Evolutionary conservation across 257 asterid genomes (phyloP).

Genomic region (Plantago ovata): DNA sequence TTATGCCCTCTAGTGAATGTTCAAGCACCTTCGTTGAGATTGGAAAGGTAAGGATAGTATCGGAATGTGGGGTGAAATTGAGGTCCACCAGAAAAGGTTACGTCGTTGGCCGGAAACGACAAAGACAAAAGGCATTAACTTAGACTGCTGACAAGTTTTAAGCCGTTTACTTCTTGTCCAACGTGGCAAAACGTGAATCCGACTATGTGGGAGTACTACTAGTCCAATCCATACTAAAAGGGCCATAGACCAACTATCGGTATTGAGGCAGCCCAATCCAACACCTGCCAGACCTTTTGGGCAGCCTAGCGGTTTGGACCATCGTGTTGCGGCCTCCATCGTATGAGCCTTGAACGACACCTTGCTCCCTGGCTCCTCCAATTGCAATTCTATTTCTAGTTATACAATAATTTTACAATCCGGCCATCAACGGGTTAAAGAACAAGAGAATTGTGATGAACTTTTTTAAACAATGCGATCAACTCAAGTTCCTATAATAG

Average conservation of each 20-base stretch:
- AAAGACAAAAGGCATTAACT: background rate
- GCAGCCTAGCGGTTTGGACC: too few species aligned
- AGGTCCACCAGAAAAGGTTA: background rate
- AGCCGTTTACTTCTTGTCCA: background rate
- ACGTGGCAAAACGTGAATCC: background rate
- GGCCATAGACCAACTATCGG: background rate
- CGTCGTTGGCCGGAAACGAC: background rate
- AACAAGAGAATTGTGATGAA: too few species aligned
- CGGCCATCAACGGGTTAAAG: too few species aligned
- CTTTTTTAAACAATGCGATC: too few species aligned
- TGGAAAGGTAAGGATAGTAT: background rate
- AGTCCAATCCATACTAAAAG: background rate
- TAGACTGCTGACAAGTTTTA: background rate
- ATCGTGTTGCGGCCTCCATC: too few species aligned
- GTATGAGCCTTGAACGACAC: too few species aligned
- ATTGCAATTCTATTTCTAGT: too few species aligned
- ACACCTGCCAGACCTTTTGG: background rate
- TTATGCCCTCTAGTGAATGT: conserved; percentile 2
- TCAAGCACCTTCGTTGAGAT: too few species aligned
- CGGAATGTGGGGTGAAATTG: background rate
- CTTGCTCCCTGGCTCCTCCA: too few species aligned
- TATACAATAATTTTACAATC: too few species aligned
- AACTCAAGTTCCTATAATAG: too few species aligned
- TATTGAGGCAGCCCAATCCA: background rate
- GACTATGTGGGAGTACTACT: too few species aligned